Evolutionary conservation across 371 early-diverging fungal genomes (phyloP).

Genomic region (Funneliformis caledonium): DNA sequence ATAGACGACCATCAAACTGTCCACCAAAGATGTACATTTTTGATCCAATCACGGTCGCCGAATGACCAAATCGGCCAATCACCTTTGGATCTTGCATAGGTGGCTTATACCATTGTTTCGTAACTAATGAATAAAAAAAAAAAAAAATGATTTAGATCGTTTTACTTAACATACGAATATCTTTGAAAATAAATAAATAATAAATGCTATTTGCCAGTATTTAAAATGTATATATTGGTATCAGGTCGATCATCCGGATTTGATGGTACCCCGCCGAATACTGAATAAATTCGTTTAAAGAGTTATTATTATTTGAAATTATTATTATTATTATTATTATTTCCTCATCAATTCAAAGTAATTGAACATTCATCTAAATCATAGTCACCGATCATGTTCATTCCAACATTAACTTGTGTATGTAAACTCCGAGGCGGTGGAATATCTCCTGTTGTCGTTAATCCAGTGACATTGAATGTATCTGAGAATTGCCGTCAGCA

Average conservation of each 20-base stretch:
- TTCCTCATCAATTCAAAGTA: not conserved
- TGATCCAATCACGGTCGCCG: conserved; percentile 64
- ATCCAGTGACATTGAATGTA: conserved; percentile 31
- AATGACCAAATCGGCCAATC: conserved; percentile 71
- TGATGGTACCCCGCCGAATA: conserved; percentile 25
- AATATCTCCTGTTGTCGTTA: conserved; percentile 35
- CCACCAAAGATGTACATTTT: conserved; percentile 79
- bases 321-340: not conserved
- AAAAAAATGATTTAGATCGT: not conserved
- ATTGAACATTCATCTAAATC: conserved; percentile 1
- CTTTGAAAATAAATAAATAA: not conserved
- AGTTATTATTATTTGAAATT: not conserved
- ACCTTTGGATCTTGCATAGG: conserved; percentile 59
- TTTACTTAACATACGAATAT: not conserved
- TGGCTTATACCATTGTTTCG: conserved; percentile 56
- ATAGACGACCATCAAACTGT: conserved; percentile 65
- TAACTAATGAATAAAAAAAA: conserved; percentile 10
- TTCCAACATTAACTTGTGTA: conserved; percentile 30
- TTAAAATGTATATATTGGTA: conserved; percentile 28
- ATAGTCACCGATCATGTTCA: conserved; percentile 33
- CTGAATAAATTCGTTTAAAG: not conserved
- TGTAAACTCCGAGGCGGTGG: conserved; percentile 39
- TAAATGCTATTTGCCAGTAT: conserved; percentile 13
- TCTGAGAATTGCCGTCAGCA: not conserved
- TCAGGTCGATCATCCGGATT: conserved; percentile 29